These are phyloP conservation scores for Leccinum angustisporum DNA, from an alignment of 1,284 basidiomycete species.

Conservation along the genomic window DNA sequence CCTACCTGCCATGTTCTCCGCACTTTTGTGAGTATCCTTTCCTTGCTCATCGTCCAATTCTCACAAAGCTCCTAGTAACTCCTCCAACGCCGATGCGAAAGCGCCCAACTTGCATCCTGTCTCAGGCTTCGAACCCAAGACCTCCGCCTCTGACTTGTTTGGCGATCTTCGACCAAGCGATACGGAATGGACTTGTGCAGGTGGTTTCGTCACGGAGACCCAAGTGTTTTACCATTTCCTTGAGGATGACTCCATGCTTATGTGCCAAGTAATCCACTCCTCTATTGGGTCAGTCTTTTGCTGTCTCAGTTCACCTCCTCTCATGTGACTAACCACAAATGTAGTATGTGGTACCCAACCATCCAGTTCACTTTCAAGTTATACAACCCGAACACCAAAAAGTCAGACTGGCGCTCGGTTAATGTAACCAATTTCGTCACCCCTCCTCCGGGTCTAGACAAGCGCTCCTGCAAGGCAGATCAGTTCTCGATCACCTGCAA, in stretches of 20 bases:
- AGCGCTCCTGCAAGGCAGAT: constrained; percentile 87
- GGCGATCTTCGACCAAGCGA: constrained; percentile 74
- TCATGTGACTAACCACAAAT: constrained; percentile 12
- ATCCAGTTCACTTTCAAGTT: constrained; percentile 96
- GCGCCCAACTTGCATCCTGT: constrained; percentile 82
- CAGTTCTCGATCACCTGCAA: constrained; percentile 84
- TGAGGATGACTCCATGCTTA: constrained; percentile 80
- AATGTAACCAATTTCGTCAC: constrained; percentile 85
- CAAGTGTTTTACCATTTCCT: constrained; percentile 87
- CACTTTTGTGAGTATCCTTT: constrained; percentile 62
- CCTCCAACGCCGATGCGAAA: constrained; percentile 51
- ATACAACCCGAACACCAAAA: constrained; percentile 78
- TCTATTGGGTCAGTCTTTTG: constrained; percentile 77
- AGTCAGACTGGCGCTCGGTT: constrained; percentile 85
- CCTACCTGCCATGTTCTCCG: constrained; percentile 60
- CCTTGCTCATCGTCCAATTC: background rate
- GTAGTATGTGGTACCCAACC: constrained; percentile 87
- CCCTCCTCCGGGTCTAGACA: constrained; percentile 75
- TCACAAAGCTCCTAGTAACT: constrained; percentile 21
- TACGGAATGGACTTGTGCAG: constrained; percentile 80
- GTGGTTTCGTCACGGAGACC: constrained; percentile 91
- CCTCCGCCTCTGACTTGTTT: constrained; percentile 57
- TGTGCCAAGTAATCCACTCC: constrained; percentile 95
- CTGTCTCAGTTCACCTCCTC: background rate
- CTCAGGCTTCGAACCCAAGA: constrained; percentile 43